Evolutionary conservation across 352 stramenopile species (phyloP), one percentile per base, ranked within the genome.

Genomic region (Pythium vanterpoolii): DNA sequence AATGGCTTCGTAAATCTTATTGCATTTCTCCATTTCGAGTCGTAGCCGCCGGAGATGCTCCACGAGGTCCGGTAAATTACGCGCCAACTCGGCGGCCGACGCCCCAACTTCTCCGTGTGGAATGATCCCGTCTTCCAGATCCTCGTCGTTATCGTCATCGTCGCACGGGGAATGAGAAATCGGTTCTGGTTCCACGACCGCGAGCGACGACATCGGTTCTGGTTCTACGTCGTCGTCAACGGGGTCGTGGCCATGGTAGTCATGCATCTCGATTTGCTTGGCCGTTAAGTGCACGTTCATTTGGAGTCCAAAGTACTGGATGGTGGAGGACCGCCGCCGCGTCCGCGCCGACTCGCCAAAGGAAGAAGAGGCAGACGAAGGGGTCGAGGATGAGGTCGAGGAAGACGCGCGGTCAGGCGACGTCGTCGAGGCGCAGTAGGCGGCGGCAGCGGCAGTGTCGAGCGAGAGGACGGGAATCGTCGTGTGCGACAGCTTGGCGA

Each of bases 1-100:
- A 43, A 87, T 74, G 30, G 77, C 54, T 45, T 90, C 79, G 69
- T 92, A 94, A 26, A 91, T 63, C 52, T 85, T 77, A 26, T 77
- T 83, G 58, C 83, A 86, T 46, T 73, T 77, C 44, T 88, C 73
- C 80, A 92, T 90, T 46, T 87, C 73, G 13, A 71, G 33, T 23
- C 81, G 80, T 10, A 94, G 70, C 43, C 66, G 63, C 59, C 76
- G 75, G 21, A 94, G 73, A 39, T 91, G 69, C 39, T 68, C 60
- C 13, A 94, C 70, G 16, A 94, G 72, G 45, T 80, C 68, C 14
- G 84, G 82, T 34, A 94, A 60, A 40, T 73, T 87, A 14, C 73
- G 69, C 56, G 72, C 74, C 8, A 94, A 68, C 60, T 91, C 81
- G 11, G 66, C 57, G 23, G 62, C 66, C 16, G 60, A 59, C n/a